phyloP scores from a whole-genome alignment of 2,329 filamentous ascomycete genomes.

The Cercospora sp. region DNA sequence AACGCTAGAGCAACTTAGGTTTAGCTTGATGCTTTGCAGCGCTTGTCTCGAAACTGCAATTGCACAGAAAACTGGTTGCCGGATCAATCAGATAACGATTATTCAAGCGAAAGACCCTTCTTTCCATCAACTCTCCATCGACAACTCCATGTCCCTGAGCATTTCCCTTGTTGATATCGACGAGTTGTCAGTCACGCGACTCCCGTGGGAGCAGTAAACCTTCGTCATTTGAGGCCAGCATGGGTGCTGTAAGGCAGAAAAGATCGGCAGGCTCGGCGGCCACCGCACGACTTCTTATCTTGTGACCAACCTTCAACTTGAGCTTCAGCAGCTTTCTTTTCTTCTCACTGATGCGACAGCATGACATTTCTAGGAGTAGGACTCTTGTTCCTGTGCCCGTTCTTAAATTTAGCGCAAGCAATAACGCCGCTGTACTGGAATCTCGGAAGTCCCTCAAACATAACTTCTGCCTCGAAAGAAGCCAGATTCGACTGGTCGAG shows the following conservation, averaged over 20 bases:
- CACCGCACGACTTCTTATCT: constrained; percentile 1
- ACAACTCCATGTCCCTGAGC: background rate
- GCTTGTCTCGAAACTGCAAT: background rate
- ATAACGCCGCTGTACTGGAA: background rate
- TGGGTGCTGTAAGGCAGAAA: background rate
- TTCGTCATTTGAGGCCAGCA: background rate
- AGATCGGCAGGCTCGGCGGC: constrained; percentile 1
- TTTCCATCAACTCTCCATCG: background rate
- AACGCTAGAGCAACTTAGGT: background rate
- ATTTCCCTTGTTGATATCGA: background rate
- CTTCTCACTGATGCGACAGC: background rate
- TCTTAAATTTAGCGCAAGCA: background rate
- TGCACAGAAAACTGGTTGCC: background rate
- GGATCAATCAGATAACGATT: background rate
- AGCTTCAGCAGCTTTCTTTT: background rate
- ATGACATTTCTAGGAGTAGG: background rate
- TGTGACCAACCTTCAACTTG: background rate
- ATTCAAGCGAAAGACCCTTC: background rate
- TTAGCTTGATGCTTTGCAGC: background rate
- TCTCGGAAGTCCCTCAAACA: background rate
- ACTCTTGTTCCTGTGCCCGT: background rate
- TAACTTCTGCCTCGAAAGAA: background rate
- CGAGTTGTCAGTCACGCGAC: background rate
- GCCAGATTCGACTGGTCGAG: constrained; percentile 21
- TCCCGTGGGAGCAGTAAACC: background rate